These are phyloP conservation scores for Immersiporthe knoxdaviesiana DNA, from an alignment of 2,329 filamentous ascomycete species.

Conservation along the genomic window DNA sequence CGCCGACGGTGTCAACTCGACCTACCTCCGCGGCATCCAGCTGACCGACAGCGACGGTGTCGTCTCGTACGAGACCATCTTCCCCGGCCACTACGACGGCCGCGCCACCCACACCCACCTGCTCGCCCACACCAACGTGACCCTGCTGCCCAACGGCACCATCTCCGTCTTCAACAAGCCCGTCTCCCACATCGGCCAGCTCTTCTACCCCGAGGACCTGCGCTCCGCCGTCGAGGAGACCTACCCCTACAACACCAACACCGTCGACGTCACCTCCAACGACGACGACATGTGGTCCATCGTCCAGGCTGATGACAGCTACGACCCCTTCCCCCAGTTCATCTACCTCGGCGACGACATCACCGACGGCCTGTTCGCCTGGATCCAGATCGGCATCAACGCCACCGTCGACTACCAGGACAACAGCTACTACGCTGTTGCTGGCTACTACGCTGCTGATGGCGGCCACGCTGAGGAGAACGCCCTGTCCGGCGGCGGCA, in stretches of 20 bases:
- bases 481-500: conserved; percentile 13
- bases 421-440: conserved; percentile 27
- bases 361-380: conserved; percentile 50
- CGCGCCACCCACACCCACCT: conserved; percentile 29
- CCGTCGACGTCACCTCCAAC: conserved; percentile 36
- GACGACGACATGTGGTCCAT: conserved; percentile 41
- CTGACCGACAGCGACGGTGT: conserved; percentile 29
- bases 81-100: conserved; percentile 28
- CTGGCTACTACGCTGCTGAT: conserved; percentile 24
- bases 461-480: conserved; percentile 27
- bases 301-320: conserved; percentile 35
- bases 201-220: conserved; percentile 39
- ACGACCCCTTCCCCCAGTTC: conserved; percentile 56
- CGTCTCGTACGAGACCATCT: conserved; percentile 27
- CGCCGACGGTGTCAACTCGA: conserved; percentile 24
- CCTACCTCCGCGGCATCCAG: conserved; percentile 28
- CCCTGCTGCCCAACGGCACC: conserved; percentile 37
- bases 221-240: conserved; percentile 37
- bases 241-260: conserved; percentile 38
- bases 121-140: conserved; percentile 37
- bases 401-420: conserved; percentile 38
- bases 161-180: conserved; percentile 34
- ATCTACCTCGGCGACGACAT: conserved; percentile 54
- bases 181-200: conserved; percentile 39
- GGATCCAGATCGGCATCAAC: conserved; percentile 53